These are phyloP conservation scores for Beauveria medogensis DNA, from an alignment of 2,329 filamentous ascomycete genomes.

Conservation along the genomic window DNA sequence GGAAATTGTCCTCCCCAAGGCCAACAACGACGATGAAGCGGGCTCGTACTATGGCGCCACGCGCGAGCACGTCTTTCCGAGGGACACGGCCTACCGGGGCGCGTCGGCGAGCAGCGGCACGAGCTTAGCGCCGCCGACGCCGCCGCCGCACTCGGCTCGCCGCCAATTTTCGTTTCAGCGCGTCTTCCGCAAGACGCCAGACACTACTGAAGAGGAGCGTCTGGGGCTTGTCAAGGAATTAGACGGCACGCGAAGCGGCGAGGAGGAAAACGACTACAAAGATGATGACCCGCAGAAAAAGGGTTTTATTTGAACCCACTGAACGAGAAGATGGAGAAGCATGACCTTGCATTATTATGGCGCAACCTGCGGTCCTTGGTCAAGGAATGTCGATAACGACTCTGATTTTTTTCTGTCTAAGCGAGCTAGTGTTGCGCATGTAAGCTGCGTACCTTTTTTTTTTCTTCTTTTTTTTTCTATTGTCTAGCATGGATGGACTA, in stretches of 20 bases:
- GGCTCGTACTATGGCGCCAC: conserved; percentile 30
- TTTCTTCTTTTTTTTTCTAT: neutral
- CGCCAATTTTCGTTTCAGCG: conserved; percentile 91
- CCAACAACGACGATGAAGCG: conserved; percentile 36
- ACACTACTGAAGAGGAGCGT: conserved; percentile 72
- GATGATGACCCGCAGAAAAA: neutral
- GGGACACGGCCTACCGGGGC: conserved; percentile 42
- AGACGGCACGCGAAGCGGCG: conserved; percentile 21
- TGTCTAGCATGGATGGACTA: neutral
- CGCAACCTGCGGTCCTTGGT: neutral
- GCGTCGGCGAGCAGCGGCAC: conserved; percentile 35
- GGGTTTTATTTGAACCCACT: neutral
- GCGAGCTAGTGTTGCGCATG: neutral
- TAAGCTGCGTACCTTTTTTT: neutral
- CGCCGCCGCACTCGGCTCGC: conserved; percentile 53
- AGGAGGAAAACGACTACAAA: conserved; percentile 9
- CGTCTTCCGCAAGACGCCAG: conserved; percentile 50
- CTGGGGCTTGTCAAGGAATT: conserved; percentile 77
- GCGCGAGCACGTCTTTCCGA: conserved; percentile 38
- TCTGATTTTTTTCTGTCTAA: neutral
- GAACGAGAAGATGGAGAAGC: neutral
- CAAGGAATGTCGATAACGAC: neutral
- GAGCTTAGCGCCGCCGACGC: conserved; percentile 49
- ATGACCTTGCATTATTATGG: conserved; percentile 1
- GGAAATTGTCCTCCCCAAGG: conserved; percentile 45